A percentile compares a stretch with the other conserved stretches of the same genome.
These are phyloP conservation scores for Corylus americana DNA, from an alignment of 306 rosid species.

Conservation along the genomic window DNA sequence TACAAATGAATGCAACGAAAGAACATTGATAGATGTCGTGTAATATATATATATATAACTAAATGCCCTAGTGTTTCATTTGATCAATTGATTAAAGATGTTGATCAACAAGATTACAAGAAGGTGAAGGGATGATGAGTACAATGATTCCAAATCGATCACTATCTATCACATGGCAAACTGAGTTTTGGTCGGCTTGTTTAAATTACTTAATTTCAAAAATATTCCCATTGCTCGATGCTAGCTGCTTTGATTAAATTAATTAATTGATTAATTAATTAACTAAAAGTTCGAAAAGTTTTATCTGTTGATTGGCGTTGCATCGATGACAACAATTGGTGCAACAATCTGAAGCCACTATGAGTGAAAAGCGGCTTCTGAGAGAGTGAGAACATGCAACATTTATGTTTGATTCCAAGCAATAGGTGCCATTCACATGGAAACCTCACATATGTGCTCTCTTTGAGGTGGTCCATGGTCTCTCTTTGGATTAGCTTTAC, in stretches of 20 bases:
- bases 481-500: constrained; percentile 54
- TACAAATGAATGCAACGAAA: constrained; percentile 27
- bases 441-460: constrained; percentile 17
- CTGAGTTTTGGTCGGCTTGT: constrained; percentile 70
- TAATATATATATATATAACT: not conserved
- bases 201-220: constrained; percentile 27
- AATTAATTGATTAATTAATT: constrained; percentile 26
- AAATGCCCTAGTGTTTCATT: constrained; percentile 20
- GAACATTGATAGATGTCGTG: constrained; percentile 51
- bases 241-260: constrained; percentile 44
- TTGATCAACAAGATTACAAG: constrained; percentile 14
- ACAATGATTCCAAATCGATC: constrained; percentile 74
- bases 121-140: constrained; percentile 56
- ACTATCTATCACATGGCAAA: constrained; percentile 71
- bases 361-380: constrained; percentile 68
- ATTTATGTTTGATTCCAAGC: constrained; percentile 67
- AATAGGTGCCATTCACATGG: constrained; percentile 81
- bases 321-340: constrained; percentile 64
- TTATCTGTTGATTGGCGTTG: constrained; percentile 48
- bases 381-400: constrained; percentile 71
- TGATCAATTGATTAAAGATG: constrained; percentile 5
- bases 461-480: constrained; percentile 59
- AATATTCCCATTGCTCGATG: constrained; percentile 49
- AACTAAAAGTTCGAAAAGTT: constrained; percentile 29
- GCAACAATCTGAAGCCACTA: constrained; percentile 73